A percentile compares a stretch with the other conserved stretches of the same genome.
phyloP scores from a whole-genome alignment of 495 filamentous ascomycete species.

The Chaetomium tenue region DNA sequence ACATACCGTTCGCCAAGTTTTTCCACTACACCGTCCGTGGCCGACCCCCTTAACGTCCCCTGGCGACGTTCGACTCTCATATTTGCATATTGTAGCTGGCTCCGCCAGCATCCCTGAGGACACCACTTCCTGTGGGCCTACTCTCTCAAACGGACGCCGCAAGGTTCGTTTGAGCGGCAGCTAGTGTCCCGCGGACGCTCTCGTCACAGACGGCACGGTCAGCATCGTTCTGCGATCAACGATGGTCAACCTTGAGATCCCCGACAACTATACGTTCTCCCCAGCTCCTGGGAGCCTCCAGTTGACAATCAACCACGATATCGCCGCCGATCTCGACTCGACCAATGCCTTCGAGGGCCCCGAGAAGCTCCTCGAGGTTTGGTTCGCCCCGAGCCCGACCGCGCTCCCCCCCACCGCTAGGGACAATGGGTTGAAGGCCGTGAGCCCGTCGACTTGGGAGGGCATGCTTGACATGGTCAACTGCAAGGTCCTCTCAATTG shows the following conservation, averaged over 20 bases:
- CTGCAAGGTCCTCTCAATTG: conserved; percentile 94
- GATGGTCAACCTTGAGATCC: conserved; percentile 82
- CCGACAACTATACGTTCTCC: conserved; percentile 74
- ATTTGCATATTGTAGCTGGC: conserved; percentile 53
- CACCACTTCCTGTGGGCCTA: conserved; percentile 79
- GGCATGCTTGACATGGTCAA: conserved; percentile 96
- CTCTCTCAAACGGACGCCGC: conserved; percentile 86
- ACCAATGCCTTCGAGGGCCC: conserved; percentile 97
- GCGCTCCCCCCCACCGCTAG: conserved; percentile 67
- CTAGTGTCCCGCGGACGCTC: conserved; percentile 61
- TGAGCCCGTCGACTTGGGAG: conserved; percentile 83
- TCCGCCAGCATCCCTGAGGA: conserved; percentile 49
- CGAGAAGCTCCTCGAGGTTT: conserved; percentile 97
- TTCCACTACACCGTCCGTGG: conserved; percentile 78
- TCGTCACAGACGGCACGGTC: conserved; percentile 29
- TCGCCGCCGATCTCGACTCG: conserved; percentile 91
- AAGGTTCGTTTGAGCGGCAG: conserved; percentile 88
- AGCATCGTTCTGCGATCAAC: conserved; percentile 45
- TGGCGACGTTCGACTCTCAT: conserved; percentile 53
- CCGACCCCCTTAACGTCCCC: conserved; percentile 81
- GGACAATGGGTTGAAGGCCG: conserved; percentile 80
- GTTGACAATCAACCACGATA: conserved; percentile 94
- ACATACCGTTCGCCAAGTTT: conserved; percentile 80
- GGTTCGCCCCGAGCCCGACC: conserved; percentile 82
- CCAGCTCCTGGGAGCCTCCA: conserved; percentile 79